A percentile compares a stretch with the other conserved stretches of the same genome.
Evolutionary conservation across 169 alveolate genomes (phyloP).

Genomic region (Plasmodium coatneyi): DNA sequence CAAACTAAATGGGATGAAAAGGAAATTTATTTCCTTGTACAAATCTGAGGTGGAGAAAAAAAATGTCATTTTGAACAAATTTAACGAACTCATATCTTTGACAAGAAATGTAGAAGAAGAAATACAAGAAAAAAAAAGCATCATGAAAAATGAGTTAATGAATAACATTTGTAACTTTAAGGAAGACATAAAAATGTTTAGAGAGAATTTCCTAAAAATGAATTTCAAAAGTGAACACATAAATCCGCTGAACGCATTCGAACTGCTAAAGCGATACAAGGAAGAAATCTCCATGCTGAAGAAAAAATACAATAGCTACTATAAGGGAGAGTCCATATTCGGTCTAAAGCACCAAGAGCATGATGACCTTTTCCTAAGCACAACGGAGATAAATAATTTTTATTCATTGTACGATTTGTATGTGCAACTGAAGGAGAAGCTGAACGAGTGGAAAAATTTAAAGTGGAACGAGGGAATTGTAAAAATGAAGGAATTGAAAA

Average conservation of each 20-base stretch:
- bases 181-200: constrained; percentile 19
- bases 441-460: constrained; percentile 91
- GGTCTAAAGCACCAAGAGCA: constrained; percentile 94
- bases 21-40: constrained; percentile 38
- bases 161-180: constrained; percentile 44
- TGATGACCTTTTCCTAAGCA: constrained; percentile 95
- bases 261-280: constrained; percentile 77
- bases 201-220: constrained; percentile 73
- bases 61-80: constrained; percentile 24
- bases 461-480: constrained; percentile 94
- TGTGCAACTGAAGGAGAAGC: constrained; percentile 77
- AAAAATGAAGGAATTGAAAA: constrained; percentile 94
- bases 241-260: constrained; percentile 75
- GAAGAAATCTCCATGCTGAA: constrained; percentile 80
- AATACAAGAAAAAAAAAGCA: constrained; percentile 62
- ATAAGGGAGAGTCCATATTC: constrained; percentile 94
- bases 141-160: constrained; percentile 54
- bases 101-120: constrained; percentile 71
- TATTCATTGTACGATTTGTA: constrained; percentile 93
- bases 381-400: constrained; percentile 92
- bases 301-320: constrained; percentile 91
- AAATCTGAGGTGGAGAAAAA: constrained; percentile 62
- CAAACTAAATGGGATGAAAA: constrained; percentile 47
- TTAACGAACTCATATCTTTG: constrained; percentile 34
- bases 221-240: constrained; percentile 36